Evolutionary conservation across 2,329 filamentous ascomycete genomes (phyloP), one percentile per base, ranked within the genome.

Genomic region (Diaporthe helianthi): DNA sequence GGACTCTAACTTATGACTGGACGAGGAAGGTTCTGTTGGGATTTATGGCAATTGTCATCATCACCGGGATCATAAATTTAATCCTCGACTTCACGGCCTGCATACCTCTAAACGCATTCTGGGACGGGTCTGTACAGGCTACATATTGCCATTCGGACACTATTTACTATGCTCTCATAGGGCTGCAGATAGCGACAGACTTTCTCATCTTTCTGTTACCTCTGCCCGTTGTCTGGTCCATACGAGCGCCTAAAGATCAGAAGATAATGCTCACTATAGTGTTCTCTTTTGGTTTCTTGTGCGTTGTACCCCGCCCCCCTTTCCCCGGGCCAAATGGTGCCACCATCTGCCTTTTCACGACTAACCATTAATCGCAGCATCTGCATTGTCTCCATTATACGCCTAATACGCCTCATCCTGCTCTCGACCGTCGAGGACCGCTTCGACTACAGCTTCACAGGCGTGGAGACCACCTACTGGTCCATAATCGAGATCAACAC

Each of bases 261-360:
- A 76, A 75, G 65, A 68, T 73, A 19, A 58, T 74, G 24, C 58
- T 76, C 7, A 73, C 71, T n/a, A 64, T 68, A 24, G 69, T 76
- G 15, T 76, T 77, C 51, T 74, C 72, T 0, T 72, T 76, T n/a
- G 75, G 76, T 3, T 73, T 76, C 36, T 73, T 73, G 72, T 74
- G 33, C 71, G 33, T 51, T 4, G 6, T 33, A 22, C 29, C 46
- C 26, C 22, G 29, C 19, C 4, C 41, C 4, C 26, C 24, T 8
- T n/a, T n/a, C n/a, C n/a, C n/a, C n/a, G n/a, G n/a, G n/a, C n/a
- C n/a, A n/a, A n/a, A n/a, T n/a, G n/a, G n/a, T n/a, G n/a, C n/a
- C n/a, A n/a, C n/a, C n/a, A n/a, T 17, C 17, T 31, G 13, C 8
- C 1, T 22, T 29, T 22, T 33, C 38, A n/a, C 36, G 22, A 31